These are phyloP conservation scores for Arctium minus DNA, from an alignment of 129 eudicot species.

Conservation along the genomic window DNA sequence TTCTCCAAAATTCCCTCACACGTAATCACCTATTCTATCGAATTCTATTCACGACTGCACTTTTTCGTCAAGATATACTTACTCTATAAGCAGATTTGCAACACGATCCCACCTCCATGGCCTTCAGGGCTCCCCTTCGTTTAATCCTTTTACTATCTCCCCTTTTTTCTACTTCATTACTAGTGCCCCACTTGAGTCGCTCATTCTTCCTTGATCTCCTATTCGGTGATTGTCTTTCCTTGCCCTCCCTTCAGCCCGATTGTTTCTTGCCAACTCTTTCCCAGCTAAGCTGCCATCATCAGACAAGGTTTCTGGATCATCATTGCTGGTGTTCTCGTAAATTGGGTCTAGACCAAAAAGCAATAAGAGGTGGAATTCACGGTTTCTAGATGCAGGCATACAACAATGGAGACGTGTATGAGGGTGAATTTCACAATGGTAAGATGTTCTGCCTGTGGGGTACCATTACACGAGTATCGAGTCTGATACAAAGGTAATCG, in stretches of 20 bases:
- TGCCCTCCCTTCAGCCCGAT: slow-evolving; percentile 65
- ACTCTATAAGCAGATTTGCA: neutral
- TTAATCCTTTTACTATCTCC: slow-evolving; percentile 49
- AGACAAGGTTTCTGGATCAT: slow-evolving; percentile 30
- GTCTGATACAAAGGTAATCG: too few species aligned
- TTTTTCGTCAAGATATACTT: slow-evolving; percentile 18
- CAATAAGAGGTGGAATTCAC: slow-evolving; percentile 48
- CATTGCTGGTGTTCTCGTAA: slow-evolving; percentile 78
- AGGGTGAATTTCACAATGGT: slow-evolving; percentile 92
- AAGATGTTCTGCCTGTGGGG: slow-evolving; percentile 82
- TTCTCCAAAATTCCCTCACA: slow-evolving; percentile 29
- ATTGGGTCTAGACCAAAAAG: slow-evolving; percentile 56
- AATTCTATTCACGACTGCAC: slow-evolving; percentile 33
- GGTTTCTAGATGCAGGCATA: slow-evolving; percentile 80
- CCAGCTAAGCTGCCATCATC: slow-evolving; percentile 42
- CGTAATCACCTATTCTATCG: slow-evolving; percentile 43
- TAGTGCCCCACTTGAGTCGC: slow-evolving; percentile 65
- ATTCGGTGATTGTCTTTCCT: slow-evolving; percentile 74
- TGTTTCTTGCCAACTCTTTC: slow-evolving; percentile 61
- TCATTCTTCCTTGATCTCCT: slow-evolving; percentile 69
- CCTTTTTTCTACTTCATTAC: slow-evolving; percentile 67
- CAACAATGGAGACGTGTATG: slow-evolving; percentile 90
- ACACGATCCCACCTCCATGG: too few species aligned
- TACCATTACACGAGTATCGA: slow-evolving; percentile 70
- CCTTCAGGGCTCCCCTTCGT: slow-evolving; percentile 48